Base-by-base conservation (phyloP, 345 rosid species). In the Luvunga scandens region DNA sequence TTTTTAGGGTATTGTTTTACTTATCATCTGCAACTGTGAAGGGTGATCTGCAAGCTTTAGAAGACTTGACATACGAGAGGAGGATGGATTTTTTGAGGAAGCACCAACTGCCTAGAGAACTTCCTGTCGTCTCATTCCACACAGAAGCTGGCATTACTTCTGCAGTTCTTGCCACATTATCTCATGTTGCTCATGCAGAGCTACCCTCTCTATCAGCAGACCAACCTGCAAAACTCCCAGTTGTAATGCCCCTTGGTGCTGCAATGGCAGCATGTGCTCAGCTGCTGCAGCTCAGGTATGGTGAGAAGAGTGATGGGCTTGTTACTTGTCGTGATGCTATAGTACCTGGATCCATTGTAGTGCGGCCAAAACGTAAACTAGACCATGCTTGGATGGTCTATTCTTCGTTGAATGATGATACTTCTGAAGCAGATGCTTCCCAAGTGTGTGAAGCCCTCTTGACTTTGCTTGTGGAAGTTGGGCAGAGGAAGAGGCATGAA, bases 311-410 rank as follows among this genome's bases (percentile, higher is more conserved):
- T 2, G 97, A 96, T 2, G 99, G 99, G 27, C 91, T 96, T 0
- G 99, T 94, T 78, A 89, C 95, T 2, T 80, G 98, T 76, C 83
- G 97, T 19, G 97, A 96, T 57, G 98, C 99, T 1, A 95, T 92
- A 85, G 98, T 92, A 68, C 99, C 98, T n/a, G 98, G 97, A 55
- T 96, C 99, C 0, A 71, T 91, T 4, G 97, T 90, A n/a, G 98
- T 96, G 71, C 87, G 88, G 48, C 98, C 95, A 0, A 87, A 85
- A 68, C 93, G 95, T 8, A 92, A 91, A 78, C 59, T 94, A 81
- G 98, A 96, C 82, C 98, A 92, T 82, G 98, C 97, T 9, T 96
- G 98, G 99, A 96, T 96, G 98, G 98, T 94, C 60, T 96, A 96
- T 79, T 96, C 97, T 13, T 86, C 98, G 4, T 80, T 94, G 75